These are phyloP conservation scores for Nicotiana tabacum DNA, from an alignment of 257 asterid genomes.

Conservation along the genomic window DNA sequence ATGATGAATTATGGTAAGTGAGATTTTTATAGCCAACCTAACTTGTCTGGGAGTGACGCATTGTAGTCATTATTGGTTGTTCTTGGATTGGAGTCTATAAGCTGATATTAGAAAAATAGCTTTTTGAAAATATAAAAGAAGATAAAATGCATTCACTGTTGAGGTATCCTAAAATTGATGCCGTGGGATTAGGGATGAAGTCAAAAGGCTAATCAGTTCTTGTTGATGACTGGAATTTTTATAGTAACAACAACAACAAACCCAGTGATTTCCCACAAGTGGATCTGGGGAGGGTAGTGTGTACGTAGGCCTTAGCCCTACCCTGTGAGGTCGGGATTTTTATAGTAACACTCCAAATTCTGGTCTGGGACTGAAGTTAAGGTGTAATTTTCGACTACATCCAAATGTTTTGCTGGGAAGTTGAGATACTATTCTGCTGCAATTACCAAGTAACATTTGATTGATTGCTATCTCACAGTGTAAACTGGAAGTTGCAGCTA, in stretches of 20 bases:
- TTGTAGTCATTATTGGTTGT: neutral
- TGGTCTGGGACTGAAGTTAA: neutral
- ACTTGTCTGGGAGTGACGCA: neutral
- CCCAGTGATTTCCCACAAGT: too few species aligned
- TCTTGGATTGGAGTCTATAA: neutral
- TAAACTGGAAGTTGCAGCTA: neutral
- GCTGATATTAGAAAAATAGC: neutral
- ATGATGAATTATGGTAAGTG: too few species aligned
- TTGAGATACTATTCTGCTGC: neutral
- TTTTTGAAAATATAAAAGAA: neutral
- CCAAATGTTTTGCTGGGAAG: neutral
- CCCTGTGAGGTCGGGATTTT: neutral
- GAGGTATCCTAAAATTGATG: neutral
- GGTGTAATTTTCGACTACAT: too few species aligned
- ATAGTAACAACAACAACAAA: neutral
- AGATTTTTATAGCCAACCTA: too few species aligned
- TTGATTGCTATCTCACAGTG: neutral
- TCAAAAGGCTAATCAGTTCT: neutral
- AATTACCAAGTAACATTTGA: neutral
- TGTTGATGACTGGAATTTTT: neutral
- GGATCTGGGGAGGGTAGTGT: too few species aligned
- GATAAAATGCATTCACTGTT: neutral
- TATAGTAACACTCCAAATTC: neutral
- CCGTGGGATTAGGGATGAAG: neutral
- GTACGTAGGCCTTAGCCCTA: too few species aligned